phyloP scores from a whole-genome alignment of 2,329 filamentous ascomycete species.

The Harringtonia lauricola region DNA sequence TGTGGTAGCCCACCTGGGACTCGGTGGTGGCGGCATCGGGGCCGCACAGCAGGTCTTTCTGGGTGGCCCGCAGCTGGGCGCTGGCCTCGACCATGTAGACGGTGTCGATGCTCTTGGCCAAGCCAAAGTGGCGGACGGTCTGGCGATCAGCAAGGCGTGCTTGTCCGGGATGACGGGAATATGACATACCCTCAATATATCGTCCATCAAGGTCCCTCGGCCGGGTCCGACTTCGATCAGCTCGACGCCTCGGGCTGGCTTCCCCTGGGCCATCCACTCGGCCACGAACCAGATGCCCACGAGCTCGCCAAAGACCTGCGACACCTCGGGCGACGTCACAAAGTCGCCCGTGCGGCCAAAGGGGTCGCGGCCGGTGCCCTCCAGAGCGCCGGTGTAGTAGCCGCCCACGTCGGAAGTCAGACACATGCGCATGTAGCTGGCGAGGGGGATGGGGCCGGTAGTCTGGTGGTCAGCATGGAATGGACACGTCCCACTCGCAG shows the following conservation, averaged over 20 bases:
- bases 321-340: slow-evolving; percentile 94
- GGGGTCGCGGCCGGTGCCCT: slow-evolving; percentile 57
- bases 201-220: slow-evolving; percentile 91
- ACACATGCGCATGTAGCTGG: slow-evolving; percentile 97
- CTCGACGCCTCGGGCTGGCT: slow-evolving; percentile 62
- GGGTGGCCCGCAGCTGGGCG: slow-evolving; percentile 60
- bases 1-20: slow-evolving; percentile 62
- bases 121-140: slow-evolving; percentile 74
- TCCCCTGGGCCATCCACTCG: slow-evolving; percentile 91
- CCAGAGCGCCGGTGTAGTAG: slow-evolving; percentile 76
- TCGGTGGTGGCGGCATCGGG: slow-evolving; percentile 54
- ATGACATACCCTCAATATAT: slow-evolving; percentile 69
- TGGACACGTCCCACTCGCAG: background rate
- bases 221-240: slow-evolving; percentile 92
- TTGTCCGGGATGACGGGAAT: too few relatives aligned
- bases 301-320: slow-evolving; percentile 91
- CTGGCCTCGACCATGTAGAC: slow-evolving; percentile 96
- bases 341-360: slow-evolving; percentile 95
- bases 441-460: slow-evolving; percentile 84
- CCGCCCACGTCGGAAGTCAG: slow-evolving; percentile 82
- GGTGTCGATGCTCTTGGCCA: slow-evolving; percentile 68
- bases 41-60: slow-evolving; percentile 75
- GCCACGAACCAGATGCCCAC: slow-evolving; percentile 90
- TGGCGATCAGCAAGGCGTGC: slow-evolving; percentile 21
- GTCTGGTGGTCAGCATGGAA: slow-evolving; percentile 23